These are phyloP conservation scores for Argentina anserina DNA, from an alignment of 306 rosid species.

Conservation along the genomic window DNA sequence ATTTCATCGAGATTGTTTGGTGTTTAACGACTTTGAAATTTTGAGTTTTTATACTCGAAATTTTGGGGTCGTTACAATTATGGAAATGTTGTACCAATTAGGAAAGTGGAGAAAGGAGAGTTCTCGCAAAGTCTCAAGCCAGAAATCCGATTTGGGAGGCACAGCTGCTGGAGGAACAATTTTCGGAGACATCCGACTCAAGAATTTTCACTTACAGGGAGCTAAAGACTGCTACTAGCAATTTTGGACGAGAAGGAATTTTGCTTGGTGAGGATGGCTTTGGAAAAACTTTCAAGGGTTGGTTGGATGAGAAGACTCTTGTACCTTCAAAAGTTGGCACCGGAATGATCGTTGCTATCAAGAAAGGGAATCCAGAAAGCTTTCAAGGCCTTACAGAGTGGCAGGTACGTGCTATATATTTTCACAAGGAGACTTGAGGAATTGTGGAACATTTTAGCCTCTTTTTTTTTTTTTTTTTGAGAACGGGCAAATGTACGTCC, in stretches of 20 bases:
- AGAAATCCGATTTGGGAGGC: neutral
- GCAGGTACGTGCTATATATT: slow-evolving; percentile 30
- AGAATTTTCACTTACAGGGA: slow-evolving; percentile 23
- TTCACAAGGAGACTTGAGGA: neutral
- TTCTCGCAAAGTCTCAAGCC: too few relatives aligned
- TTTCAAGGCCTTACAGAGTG: slow-evolving; percentile 37
- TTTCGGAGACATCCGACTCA: neutral
- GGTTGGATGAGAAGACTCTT: slow-evolving; percentile 30
- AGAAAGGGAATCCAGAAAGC: slow-evolving; percentile 33
- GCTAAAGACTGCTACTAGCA: slow-evolving; percentile 30
- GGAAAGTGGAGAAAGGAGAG: too few relatives aligned
- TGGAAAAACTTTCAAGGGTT: slow-evolving; percentile 38
- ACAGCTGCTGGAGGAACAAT: neutral
- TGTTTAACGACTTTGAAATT: too few relatives aligned
- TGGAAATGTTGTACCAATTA: neutral
- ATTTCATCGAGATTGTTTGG: too few relatives aligned
- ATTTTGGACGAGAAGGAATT: slow-evolving; percentile 28
- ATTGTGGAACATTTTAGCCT: neutral
- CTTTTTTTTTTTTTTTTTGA: too few relatives aligned
- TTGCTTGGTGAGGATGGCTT: slow-evolving; percentile 38
- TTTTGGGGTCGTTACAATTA: too few relatives aligned
- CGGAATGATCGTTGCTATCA: slow-evolving; percentile 30
- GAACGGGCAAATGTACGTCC: too few relatives aligned
- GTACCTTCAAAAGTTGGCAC: slow-evolving; percentile 25
- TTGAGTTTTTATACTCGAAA: too few relatives aligned